Conservation (phyloP, 1,139 yeast species). For the Tardiomyces blankii region DNA sequence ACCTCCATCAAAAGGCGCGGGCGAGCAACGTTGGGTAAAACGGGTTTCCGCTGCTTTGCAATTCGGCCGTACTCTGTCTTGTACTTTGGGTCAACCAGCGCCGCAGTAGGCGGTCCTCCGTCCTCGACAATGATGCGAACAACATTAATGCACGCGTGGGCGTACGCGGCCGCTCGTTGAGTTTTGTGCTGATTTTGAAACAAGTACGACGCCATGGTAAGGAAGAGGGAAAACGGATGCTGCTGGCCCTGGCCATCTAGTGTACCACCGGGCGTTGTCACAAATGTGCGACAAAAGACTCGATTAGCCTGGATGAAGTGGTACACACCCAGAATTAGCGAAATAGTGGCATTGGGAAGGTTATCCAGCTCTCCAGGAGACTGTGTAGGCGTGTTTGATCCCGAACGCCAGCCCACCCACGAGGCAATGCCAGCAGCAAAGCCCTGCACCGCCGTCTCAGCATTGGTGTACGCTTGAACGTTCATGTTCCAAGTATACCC, state of each 20-base stretch:
- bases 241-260: constrained; percentile 2
- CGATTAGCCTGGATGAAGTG: constrained; percentile 27
- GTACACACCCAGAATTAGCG: constrained; percentile 24
- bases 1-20: constrained; percentile 23
- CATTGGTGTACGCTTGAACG: neutral
- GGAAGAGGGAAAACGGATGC: constrained; percentile 14
- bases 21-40: constrained; percentile 16
- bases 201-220: constrained; percentile 23
- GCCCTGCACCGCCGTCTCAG: neutral
- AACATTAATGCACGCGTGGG: constrained; percentile 22
- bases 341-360: constrained; percentile 12
- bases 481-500: constrained; percentile 6
- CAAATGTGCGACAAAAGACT: constrained; percentile 22
- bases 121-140: constrained; percentile 24
- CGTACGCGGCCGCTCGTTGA: constrained; percentile 19
- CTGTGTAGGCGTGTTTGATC: neutral
- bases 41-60: constrained; percentile 19
- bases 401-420: neutral
- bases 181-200: constrained; percentile 23
- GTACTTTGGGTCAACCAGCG: constrained; percentile 9
- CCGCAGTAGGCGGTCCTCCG: constrained; percentile 11
- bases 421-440: neutral
- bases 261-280: constrained; percentile 15
- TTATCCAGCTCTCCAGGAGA: neutral
- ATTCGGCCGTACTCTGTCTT: constrained; percentile 12